Evolutionary conservation across 2,329 filamentous ascomycete genomes (phyloP), one percentile per base, ranked within the genome.

Genomic region (Acarospora socialis): DNA sequence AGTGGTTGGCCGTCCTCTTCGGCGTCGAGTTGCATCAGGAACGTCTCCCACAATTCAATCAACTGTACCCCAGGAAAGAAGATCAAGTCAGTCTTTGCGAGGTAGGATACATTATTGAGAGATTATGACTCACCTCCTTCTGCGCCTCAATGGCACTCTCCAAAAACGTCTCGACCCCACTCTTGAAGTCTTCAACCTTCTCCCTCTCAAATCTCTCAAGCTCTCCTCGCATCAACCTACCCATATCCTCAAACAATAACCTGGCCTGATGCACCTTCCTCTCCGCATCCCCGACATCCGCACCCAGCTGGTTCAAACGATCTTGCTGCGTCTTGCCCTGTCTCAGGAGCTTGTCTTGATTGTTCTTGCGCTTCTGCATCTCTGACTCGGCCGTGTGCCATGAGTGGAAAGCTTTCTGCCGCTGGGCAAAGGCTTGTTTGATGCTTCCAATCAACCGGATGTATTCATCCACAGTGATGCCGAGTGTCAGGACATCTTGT

Each of bases 181-280:
- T 90, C 66, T 98, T 98, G 57, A 98, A 98, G 53, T 98, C 90
- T 53, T 98, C 90, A 3, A 98, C 90, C 64, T 98, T 98, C 59
- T 98, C 90, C 46, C 72, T 73, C 60, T 98, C 90, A 49, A 98
- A 98, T 12, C 86, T 70, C 48, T 95, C 90, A 43, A 98, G 65
- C 56, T 98, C 90, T 21, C 68, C 68, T 38, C 83, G 74, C 84
- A 98, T 90, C 50, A 94, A 61, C 8, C 84, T 70, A 9, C 90
- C 90, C 86, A 98, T 95, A 50, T 98, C 90, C 44, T 98, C 90
- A 48, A 98, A 98, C 27, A 94, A 59, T 36, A 95, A 59, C 33
- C 86, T 66, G 1, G 84, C 81, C 54, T 93, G 84, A 53, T 95
- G 83, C 1, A 92, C 82, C 53, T 82, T 87, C 46, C 83, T 72